Evolutionary conservation across 2,329 filamentous ascomycete species (phyloP).

Genomic region (Aspergillus ruber): DNA sequence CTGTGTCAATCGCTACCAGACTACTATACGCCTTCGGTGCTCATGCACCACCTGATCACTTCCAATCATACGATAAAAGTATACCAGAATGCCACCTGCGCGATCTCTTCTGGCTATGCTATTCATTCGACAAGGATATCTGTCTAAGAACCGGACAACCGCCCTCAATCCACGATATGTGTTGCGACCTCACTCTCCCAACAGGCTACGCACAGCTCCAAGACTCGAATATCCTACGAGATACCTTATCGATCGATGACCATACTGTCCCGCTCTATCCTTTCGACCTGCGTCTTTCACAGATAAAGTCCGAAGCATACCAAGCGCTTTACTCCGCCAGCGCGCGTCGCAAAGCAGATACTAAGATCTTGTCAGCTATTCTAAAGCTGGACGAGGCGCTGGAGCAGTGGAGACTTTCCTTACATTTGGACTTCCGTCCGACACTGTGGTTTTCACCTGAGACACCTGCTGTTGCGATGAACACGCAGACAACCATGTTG

Average conservation of each 20-base stretch:
- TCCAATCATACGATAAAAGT: background rate
- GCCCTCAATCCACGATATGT: constrained; percentile 25
- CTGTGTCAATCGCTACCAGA: constrained; percentile 11
- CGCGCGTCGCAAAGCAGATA: constrained; percentile 40
- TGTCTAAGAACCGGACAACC: constrained; percentile 8
- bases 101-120: constrained; percentile 14
- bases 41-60: background rate
- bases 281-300: constrained; percentile 39
- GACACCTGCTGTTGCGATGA: constrained; percentile 11
- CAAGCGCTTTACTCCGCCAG: constrained; percentile 41
- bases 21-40: constrained; percentile 10
- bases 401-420: constrained; percentile 44
- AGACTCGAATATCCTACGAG: constrained; percentile 1
- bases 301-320: constrained; percentile 44
- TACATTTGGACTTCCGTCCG: constrained; percentile 38
- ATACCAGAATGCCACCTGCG: constrained; percentile 4
- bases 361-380: constrained; percentile 44
- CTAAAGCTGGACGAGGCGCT: constrained; percentile 47
- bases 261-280: constrained; percentile 26
- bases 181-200: constrained; percentile 44
- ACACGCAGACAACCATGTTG: constrained; percentile 39
- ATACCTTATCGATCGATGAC: constrained; percentile 4
- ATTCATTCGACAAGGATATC: constrained; percentile 14
- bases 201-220: constrained; percentile 22
- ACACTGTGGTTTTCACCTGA: constrained; percentile 31